phyloP scores from a whole-genome alignment of 306 rosid genomes.

The Ceratonia siliqua region DNA sequence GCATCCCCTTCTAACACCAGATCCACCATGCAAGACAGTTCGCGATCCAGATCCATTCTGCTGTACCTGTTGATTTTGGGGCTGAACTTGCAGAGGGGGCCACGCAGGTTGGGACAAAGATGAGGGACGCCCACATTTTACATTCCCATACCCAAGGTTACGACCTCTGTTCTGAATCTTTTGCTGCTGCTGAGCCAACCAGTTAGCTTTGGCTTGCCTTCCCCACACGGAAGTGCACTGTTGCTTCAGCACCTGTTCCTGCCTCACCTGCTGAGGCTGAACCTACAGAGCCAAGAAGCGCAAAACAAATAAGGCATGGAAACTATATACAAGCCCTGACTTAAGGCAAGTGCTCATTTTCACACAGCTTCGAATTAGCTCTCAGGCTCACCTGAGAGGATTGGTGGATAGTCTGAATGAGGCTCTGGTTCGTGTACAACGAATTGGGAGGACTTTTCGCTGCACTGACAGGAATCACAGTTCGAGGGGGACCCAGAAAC shows the following conservation, averaged over 20 bases:
- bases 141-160: slow-evolving; percentile 29
- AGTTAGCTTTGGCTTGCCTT: slow-evolving; percentile 38
- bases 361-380: neutral
- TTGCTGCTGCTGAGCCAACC: slow-evolving; percentile 47
- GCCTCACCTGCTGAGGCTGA: slow-evolving; percentile 3
- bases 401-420: slow-evolving; percentile 33
- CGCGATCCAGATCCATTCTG: slow-evolving; percentile 32
- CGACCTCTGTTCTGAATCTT: slow-evolving; percentile 49
- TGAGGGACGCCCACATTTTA: slow-evolving; percentile 35
- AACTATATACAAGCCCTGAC: too few species aligned
- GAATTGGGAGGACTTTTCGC: slow-evolving; percentile 15
- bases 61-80: slow-evolving; percentile 37
- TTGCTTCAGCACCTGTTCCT: slow-evolving; percentile 30
- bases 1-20: slow-evolving; percentile 48
- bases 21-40: slow-evolving; percentile 33
- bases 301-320: neutral
- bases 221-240: slow-evolving; percentile 45
- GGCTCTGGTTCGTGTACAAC: slow-evolving; percentile 35
- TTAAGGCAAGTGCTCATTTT: neutral
- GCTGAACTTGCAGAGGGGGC: slow-evolving; percentile 36
- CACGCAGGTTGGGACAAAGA: slow-evolving; percentile 44
- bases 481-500: slow-evolving; percentile 26
- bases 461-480: neutral
- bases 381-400: slow-evolving; percentile 34
- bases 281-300: slow-evolving; percentile 26